Evolutionary conservation across 2,329 filamentous ascomycete genomes (phyloP).

Genomic region (Xylariaceae sp.): DNA sequence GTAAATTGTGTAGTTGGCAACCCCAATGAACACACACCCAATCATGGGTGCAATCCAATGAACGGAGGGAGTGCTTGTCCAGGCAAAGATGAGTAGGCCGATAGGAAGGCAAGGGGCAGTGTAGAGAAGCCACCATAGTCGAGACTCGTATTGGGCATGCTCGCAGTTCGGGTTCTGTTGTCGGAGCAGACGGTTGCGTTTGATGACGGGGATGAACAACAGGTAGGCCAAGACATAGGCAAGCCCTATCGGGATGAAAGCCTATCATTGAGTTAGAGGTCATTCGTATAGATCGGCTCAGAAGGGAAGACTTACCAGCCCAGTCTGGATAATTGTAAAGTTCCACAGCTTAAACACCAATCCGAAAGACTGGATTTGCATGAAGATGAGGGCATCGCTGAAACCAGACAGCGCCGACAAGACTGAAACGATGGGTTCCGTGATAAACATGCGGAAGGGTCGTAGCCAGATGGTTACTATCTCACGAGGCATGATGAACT

Average conservation of each 20-base stretch:
- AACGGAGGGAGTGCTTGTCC: slow-evolving; percentile 49
- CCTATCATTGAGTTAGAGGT: slow-evolving; percentile 20
- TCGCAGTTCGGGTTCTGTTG: slow-evolving; percentile 41
- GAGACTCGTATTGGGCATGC: slow-evolving; percentile 56
- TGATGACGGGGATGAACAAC: slow-evolving; percentile 49
- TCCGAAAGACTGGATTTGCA: slow-evolving; percentile 58
- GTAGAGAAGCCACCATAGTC: slow-evolving; percentile 56
- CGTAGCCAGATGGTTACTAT: slow-evolving; percentile 49
- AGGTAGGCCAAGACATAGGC: slow-evolving; percentile 57
- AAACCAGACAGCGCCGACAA: slow-evolving; percentile 57
- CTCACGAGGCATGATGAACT: slow-evolving; percentile 39
- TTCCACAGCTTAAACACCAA: slow-evolving; percentile 56
- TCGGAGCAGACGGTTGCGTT: slow-evolving; percentile 36
- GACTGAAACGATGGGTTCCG: slow-evolving; percentile 56
- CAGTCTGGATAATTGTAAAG: slow-evolving; percentile 40
- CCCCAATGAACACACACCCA: slow-evolving; percentile 54
- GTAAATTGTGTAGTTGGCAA: slow-evolving; percentile 60
- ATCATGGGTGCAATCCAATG: slow-evolving; percentile 60
- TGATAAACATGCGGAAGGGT: slow-evolving; percentile 58
- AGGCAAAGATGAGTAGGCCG: slow-evolving; percentile 58
- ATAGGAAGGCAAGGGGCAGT: slow-evolving; percentile 55
- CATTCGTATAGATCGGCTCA: neutral
- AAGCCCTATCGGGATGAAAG: slow-evolving; percentile 42
- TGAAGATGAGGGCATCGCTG: slow-evolving; percentile 61
- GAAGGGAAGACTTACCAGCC: slow-evolving; percentile 23